Base-by-base conservation (phyloP, 2,329 filamentous ascomycete genomes). In the Rutstroemia sp. region DNA sequence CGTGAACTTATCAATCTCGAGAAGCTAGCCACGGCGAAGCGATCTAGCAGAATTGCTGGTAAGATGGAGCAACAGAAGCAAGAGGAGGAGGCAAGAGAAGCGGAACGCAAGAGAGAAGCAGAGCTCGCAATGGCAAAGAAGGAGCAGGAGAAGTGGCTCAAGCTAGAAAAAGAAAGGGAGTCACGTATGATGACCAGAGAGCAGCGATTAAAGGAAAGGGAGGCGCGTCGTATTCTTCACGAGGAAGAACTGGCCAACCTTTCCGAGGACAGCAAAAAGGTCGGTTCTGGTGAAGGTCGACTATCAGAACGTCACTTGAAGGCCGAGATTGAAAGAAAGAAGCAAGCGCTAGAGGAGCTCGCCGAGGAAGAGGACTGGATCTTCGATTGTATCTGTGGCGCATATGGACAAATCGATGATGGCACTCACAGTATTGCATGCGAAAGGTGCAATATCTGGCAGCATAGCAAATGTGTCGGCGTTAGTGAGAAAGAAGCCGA, bases 371-470 rank as follows among this genome's bases (percentile, higher is more conserved):
- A 94, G 48, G 83, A 91, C 51, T 97, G 94, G 94, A 81, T 90
- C 41, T 99, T 99, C 65, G 94, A 99, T 69, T 99, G 94, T 69
- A 80, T 89, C 25, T 99, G 94, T 70, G 92, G 92, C 25, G 80
- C 91, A 21, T 86, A 96, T 70, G 94, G 94, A 21, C 87, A 95
- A 64, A 89, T 96, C 58, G 94, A 99, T 65, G 94, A 97, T 69
- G 94, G 94, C 38, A 87, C 89, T 7, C 92, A 96, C 69, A 96
- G 91, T 69, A 85, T 99, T 61, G 88, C 92, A 27, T 99, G 94
- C 72, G 94, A 99, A 68, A 85, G 79, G 63, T 99, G 94, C 76
- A 95, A 87, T 68, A 86, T 95, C 48, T 99, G 94, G 94, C 92
- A 97, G 70, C 94, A 99, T 69, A 95, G 91, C 76, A 89, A 88